phyloP scores from a whole-genome alignment of 257 asterid species.

The Solanum medicagineum region DNA sequence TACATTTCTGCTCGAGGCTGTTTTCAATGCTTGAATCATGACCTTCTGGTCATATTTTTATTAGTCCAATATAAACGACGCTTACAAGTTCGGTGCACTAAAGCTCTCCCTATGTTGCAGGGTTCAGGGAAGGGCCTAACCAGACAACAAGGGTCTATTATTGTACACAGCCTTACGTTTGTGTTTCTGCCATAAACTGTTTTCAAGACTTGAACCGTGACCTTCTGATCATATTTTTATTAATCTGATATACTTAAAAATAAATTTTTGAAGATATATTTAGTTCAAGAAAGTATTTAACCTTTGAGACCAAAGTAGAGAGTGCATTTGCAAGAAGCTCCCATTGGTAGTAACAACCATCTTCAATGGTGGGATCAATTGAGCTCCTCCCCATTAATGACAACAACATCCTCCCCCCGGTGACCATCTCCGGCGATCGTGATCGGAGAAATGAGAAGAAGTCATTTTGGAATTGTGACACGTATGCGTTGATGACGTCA shows the following conservation, averaged over 20 bases:
- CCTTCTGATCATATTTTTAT: not conserved
- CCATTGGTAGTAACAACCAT: constrained; percentile 47
- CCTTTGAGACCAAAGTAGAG: constrained; percentile 38
- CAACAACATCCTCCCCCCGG: constrained; percentile 51
- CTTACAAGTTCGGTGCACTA: no score
- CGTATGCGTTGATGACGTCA: constrained; percentile 30
- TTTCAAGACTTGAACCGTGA: no score
- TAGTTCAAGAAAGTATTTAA: not conserved
- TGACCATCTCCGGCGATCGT: constrained; percentile 45
- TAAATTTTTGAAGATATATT: not conserved
- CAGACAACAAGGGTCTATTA: no score
- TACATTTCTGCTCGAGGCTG: fast-evolving
- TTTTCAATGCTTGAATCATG: no score
- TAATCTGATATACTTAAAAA: not conserved
- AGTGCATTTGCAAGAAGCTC: constrained; percentile 55
- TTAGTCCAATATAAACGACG: no score
- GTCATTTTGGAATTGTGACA: constrained; percentile 37
- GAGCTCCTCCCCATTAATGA: constrained; percentile 47
- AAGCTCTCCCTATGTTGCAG: no score
- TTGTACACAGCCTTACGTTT: no score
- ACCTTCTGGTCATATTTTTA: no score
- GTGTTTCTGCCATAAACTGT: no score
- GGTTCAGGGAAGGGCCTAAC: no score
- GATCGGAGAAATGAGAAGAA: constrained; percentile 32
- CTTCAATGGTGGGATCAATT: constrained; percentile 27